Base-by-base conservation (phyloP, 2,329 filamentous ascomycete species). In the Penicillium sclerotiorum region DNA sequence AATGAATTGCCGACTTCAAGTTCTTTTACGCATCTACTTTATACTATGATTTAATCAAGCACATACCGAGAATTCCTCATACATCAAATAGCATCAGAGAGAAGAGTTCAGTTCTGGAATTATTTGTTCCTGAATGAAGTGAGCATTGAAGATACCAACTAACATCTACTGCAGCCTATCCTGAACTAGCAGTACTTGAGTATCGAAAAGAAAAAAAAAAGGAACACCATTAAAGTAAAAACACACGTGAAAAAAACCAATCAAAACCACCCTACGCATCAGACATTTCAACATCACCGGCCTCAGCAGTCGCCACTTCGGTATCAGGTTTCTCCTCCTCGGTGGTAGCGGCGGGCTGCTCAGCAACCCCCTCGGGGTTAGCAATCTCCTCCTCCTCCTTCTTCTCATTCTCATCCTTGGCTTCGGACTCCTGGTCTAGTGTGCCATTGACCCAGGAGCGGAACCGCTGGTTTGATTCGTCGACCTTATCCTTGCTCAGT, bases 401-500 rank as follows among this genome's bases (percentile, higher is more conserved):
- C 7, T 30, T 35, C 33, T 9, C 20, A 25, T 28, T 56, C 25
- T 56, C 55, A 7, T 42, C 45, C 15, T 53, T 48, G 17, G 43
- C 49, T 8, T 62, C 35, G 8, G 51, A 55, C n/a, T 47, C 60
- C 25, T 63, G 60, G 2, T 57, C 53, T 6, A 56, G 47, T 8
- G 51, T 59, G 2, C 73, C 70, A 47, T 72, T 68, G 35, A 77
- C 63, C 76, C 76, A 78, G 15, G 70, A 73, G 17, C 74, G 72
- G 65, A 78, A 79, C 20, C 72, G 69, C 50, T 74, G 68, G 41
- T 77, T 78, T 18, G 70, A 67, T 52, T 72, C 70, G 27, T 77
- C 75, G 25, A 80, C 77, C 54, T 79, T 68, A 49, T 78, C 77
- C 49, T 77, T 75, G 58, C 72, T 73, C 25, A 78, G 62, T 20